Conservation (phyloP, 2,329 filamentous ascomycete species). For the Cordyceps fumosorosea region DNA sequence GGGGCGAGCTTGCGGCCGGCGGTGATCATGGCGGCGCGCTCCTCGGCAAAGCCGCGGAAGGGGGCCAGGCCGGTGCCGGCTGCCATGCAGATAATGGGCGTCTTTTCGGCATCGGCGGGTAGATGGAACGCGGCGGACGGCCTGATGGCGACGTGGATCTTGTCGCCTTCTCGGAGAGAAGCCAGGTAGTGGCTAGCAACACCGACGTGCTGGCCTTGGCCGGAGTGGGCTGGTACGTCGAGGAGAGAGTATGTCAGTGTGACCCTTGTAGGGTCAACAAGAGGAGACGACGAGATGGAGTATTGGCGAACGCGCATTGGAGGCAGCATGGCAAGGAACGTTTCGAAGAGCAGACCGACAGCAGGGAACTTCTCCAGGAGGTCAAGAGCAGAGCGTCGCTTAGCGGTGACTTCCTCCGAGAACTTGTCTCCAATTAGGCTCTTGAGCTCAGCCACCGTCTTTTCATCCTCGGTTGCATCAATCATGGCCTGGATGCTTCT, state of each 20-base stretch:
- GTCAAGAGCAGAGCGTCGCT: conserved; percentile 59
- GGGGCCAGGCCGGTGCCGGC: conserved; percentile 54
- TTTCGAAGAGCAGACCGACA: conserved; percentile 54
- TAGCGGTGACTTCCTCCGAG: conserved; percentile 41
- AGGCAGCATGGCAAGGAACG: conserved; percentile 66
- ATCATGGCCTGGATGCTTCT: conserved; percentile 41
- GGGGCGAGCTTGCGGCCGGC: conserved; percentile 49
- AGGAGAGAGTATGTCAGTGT: conserved; percentile 65
- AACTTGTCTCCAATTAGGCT: conserved; percentile 42
- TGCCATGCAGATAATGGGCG: conserved; percentile 44
- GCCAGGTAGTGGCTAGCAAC: conserved; percentile 57
- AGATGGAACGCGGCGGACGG: conserved; percentile 41
- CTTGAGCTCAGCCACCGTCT: conserved; percentile 36
- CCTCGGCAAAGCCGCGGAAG: conserved; percentile 57
- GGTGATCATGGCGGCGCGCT: conserved; percentile 46
- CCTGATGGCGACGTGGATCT: conserved; percentile 44
- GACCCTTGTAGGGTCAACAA: conserved; percentile 48
- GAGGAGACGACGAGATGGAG: conserved; percentile 69
- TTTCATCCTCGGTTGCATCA: conserved; percentile 42
- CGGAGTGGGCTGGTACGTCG: conserved; percentile 46
- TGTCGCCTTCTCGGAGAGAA: conserved; percentile 36
- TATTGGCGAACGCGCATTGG: conserved; percentile 76
- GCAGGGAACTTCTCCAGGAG: conserved; percentile 58
- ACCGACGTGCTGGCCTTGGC: conserved; percentile 46
- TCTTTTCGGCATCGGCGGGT: conserved; percentile 36